Evolutionary conservation across 2,329 filamentous ascomycete genomes (phyloP).

Genomic region (Ophiobolus disseminans): DNA sequence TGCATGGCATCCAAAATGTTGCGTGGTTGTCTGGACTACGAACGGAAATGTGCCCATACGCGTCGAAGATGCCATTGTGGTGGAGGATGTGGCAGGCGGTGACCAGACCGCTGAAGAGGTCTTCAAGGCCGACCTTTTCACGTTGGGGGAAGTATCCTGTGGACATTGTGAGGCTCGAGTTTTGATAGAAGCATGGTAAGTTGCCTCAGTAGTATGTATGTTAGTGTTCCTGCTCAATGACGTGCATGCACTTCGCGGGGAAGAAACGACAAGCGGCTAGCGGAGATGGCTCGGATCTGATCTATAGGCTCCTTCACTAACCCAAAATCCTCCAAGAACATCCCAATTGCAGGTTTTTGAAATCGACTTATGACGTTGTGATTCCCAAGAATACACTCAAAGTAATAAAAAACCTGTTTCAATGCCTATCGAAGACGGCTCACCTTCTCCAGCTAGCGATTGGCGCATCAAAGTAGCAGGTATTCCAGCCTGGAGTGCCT

Average conservation of each 20-base stretch:
- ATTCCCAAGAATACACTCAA: no score
- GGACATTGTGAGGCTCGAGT: constrained; percentile 33
- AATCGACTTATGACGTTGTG: no score
- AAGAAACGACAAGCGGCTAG: constrained; percentile 10
- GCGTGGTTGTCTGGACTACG: constrained; percentile 57
- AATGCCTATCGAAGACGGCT: no score
- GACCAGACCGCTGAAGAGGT: constrained; percentile 52
- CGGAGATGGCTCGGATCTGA: constrained; percentile 8
- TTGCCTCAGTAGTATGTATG: neutral
- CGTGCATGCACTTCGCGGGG: constrained; percentile 19
- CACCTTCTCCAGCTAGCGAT: no score
- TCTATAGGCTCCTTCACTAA: neutral
- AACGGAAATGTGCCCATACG: constrained; percentile 63
- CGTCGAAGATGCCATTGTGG: constrained; percentile 59
- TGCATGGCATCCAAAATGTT: constrained; percentile 56
- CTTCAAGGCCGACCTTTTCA: constrained; percentile 47
- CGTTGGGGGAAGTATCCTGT: constrained; percentile 49
- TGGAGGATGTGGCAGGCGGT: constrained; percentile 62
- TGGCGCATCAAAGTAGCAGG: no score
- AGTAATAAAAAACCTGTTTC: no score
- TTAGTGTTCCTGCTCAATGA: constrained; percentile 23
- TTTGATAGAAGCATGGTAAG: constrained; percentile 6
- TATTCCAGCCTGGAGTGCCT: no score
- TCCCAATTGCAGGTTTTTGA: neutral
- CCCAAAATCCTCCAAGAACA: neutral